These are phyloP conservation scores for Astrothelium macrocarpum DNA, from an alignment of 495 filamentous ascomycete species.

Conservation along the genomic window DNA sequence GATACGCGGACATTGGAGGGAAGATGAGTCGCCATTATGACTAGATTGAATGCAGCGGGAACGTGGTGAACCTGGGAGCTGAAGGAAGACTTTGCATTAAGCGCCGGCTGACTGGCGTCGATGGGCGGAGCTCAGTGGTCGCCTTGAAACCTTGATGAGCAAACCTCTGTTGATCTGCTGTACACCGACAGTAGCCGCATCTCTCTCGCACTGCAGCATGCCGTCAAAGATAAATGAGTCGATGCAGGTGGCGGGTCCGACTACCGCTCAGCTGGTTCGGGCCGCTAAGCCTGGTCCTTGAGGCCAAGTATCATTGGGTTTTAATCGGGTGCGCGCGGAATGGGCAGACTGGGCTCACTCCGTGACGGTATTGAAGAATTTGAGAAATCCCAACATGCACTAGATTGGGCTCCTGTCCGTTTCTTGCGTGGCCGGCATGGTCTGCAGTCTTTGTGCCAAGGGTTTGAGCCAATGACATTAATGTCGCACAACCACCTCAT, in stretches of 20 bases:
- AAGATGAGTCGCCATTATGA: conserved; percentile 23
- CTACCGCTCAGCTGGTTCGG: neutral
- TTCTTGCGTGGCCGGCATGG: neutral
- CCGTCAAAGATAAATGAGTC: neutral
- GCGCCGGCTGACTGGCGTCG: neutral
- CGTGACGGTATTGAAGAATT: neutral
- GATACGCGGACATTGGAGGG: conserved; percentile 74
- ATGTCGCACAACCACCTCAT: neutral
- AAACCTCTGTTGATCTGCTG: conserved; percentile 3
- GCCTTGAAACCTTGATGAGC: neutral
- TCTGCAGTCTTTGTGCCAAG: neutral
- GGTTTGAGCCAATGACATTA: neutral
- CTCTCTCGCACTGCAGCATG: no score
- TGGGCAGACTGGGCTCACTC: neutral
- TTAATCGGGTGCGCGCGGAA: neutral
- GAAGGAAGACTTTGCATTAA: neutral
- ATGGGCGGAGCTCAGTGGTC: neutral
- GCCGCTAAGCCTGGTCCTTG: neutral
- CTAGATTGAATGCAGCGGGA: neutral
- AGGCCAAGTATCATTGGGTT: neutral
- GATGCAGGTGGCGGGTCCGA: neutral
- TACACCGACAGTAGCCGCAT: neutral
- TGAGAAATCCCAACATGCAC: neutral
- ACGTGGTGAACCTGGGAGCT: conserved; percentile 7
- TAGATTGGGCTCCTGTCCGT: neutral